These are phyloP conservation scores for Phaeosphaeriaceae sp. DNA, from an alignment of 2,329 filamentous ascomycete species.

Conservation along the genomic window DNA sequence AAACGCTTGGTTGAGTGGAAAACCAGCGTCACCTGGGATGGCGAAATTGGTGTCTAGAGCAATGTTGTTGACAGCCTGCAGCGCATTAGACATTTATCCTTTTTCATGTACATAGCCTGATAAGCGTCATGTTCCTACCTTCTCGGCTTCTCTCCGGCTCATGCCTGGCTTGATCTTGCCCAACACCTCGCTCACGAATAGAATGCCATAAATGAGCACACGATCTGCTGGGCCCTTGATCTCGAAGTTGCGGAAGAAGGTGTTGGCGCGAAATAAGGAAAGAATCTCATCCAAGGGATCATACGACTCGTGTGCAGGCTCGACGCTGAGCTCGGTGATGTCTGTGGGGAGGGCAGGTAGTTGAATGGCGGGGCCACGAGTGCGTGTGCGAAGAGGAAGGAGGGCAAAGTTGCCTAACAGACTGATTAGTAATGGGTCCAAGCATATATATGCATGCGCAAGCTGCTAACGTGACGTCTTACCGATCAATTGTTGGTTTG, in stretches of 20 bases:
- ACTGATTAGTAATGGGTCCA: not conserved
- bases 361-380: constrained; percentile 91
- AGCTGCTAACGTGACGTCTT: constrained; percentile 18
- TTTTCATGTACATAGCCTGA: constrained; percentile 54
- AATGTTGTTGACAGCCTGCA: constrained; percentile 80
- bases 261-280: constrained; percentile 93
- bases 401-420: constrained; percentile 85
- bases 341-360: constrained; percentile 65
- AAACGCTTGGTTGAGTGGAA: constrained; percentile 96
- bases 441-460: not conserved
- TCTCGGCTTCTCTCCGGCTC: constrained; percentile 69
- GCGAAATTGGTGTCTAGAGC: constrained; percentile 94
- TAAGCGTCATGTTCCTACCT: constrained; percentile 50
- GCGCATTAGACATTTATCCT: constrained; percentile 3
- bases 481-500: constrained; percentile 71
- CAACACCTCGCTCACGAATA: constrained; percentile 91
- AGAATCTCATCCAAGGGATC: constrained; percentile 96
- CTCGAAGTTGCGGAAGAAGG: constrained; percentile 99
- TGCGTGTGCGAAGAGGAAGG: constrained; percentile 91
- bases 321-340: constrained; percentile 64
- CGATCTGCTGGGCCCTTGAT: constrained; percentile 96
- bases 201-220: constrained; percentile 93
- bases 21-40: constrained; percentile 89
- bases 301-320: constrained; percentile 90
- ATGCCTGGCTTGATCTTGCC: constrained; percentile 82